A percentile compares a stretch with the other conserved stretches of the same genome.
Evolutionary conservation across 371 early-diverging fungal species (phyloP).

Genomic region (Coemansia sp.): DNA sequence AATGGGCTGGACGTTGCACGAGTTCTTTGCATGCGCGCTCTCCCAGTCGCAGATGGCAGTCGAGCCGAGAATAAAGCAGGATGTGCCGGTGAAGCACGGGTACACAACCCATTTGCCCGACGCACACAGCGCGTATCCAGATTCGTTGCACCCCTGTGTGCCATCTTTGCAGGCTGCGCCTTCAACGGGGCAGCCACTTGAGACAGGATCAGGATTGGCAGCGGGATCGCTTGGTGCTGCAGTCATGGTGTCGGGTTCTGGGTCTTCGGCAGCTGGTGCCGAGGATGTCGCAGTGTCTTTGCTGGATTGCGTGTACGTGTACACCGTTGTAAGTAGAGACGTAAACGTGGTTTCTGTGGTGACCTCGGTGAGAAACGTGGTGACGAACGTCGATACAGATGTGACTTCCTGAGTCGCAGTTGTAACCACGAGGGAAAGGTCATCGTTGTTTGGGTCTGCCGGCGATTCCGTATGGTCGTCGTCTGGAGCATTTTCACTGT

Average conservation of each 20-base stretch:
- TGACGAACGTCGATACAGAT: conserved; percentile 6
- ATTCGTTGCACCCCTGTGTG: conserved; percentile 23
- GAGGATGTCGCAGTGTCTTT: background rate
- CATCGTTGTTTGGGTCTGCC: background rate
- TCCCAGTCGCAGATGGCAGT: conserved; percentile 35
- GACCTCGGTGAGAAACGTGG: conserved; percentile 4
- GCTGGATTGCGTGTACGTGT: background rate
- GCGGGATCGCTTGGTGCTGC: background rate
- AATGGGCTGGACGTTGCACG: conserved; percentile 7
- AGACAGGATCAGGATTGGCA: background rate
- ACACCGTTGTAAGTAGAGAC: background rate
- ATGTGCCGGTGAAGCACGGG: conserved; percentile 24
- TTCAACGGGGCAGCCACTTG: conserved; percentile 20
- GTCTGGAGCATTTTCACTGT: background rate
- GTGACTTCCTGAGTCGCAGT: conserved; percentile 7
- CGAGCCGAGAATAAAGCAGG: conserved; percentile 25
- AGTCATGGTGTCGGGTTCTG: background rate
- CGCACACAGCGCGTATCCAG: conserved; percentile 31
- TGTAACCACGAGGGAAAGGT: background rate
- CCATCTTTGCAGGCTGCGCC: conserved; percentile 21
- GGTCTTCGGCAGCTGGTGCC: background rate
- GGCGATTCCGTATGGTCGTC: background rate
- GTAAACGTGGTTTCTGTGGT: conserved; percentile 2
- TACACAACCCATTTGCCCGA: conserved; percentile 26
- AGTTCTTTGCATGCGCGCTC: background rate